Base-by-base conservation (phyloP, 2,329 filamentous ascomycete genomes). In the Penicillium sp. region DNA sequence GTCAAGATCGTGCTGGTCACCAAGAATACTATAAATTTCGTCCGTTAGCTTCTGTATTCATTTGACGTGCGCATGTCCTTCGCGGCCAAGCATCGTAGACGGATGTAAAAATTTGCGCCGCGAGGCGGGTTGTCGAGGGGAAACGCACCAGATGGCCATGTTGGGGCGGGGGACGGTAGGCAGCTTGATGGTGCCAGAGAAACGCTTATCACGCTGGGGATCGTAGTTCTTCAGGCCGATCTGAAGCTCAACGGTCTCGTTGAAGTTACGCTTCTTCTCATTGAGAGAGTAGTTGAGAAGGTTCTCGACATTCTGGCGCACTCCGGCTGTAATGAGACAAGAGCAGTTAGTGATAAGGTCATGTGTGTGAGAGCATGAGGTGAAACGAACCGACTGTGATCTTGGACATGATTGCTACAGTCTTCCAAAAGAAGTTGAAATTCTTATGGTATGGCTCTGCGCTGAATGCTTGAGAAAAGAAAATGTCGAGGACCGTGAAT, bases 121-220 rank as follows among this genome's bases (percentile, higher is more conserved):
- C 50, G 41, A n/a, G 36, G 16, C 17, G 46, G 25, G 16, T 30
- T 40, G 25, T 12, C n/a, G 35, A 41, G 33, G 44, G 2, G 46
- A 47, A 65, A 75, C 80, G 65, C 79, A 86, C 84, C 88, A 95
- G 83, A 95, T 87, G 82, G 77, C 80, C 90, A 95, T 94, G 84
- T 87, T 87, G 77, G 91, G 94, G 77, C 91, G 91, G 72, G 92
- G 94, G 70, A 97, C 84, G 74, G 86, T 84, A 69, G 93, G 92
- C 74, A 97, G 89, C 83, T 89, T 91, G 85, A 99, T 90, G 80
- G 94, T 97, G 81, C 94, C 94, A 57, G 90, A 96, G 93, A 99
- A 99, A 96, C 93, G 93, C 93, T 99, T 99, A 85, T 99, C 94
- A 91, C 94, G 93, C 88, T 97, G 85, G 76, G 94, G 93, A 79